Evolutionary conservation across 352 stramenopile genomes (phyloP).

Genomic region (Phytophthora boehmeriae): DNA sequence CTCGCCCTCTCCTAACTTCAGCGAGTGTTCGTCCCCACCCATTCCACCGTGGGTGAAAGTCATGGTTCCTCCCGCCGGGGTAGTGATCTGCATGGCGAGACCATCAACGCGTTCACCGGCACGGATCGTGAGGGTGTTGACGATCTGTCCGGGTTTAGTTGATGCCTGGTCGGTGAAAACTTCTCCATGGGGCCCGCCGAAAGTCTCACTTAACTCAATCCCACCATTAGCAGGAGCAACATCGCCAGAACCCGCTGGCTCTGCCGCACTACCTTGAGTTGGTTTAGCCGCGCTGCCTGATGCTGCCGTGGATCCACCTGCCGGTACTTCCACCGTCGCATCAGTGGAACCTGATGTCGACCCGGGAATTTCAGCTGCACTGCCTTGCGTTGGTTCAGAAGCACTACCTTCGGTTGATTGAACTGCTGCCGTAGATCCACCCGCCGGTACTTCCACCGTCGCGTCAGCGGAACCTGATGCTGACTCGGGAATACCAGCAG

Average conservation of each 20-base stretch:
- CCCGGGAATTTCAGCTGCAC: too few relatives aligned
- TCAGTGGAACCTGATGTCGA: too few relatives aligned
- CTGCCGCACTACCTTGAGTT: conserved; percentile 29
- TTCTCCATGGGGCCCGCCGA: conserved; percentile 10
- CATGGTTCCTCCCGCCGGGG: background rate
- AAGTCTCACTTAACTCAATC: conserved; percentile 11
- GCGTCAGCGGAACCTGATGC: too few relatives aligned
- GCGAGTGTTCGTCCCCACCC: conserved; percentile 5
- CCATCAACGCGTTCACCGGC: conserved; percentile 11
- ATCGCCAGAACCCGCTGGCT: too few relatives aligned
- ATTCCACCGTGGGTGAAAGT: conserved; percentile 11
- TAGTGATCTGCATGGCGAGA: conserved; percentile 5
- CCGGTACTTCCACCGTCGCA: too few relatives aligned
- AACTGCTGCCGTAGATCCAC: background rate
- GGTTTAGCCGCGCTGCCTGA: conserved; percentile 1
- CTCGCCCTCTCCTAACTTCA: background rate
- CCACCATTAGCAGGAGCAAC: background rate
- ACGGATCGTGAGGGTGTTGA: conserved; percentile 5
- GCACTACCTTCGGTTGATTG: background rate
- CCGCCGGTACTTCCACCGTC: too few relatives aligned
- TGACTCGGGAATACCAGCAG: conserved; percentile 44
- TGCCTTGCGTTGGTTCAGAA: too few relatives aligned
- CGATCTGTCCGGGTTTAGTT: conserved; percentile 6
- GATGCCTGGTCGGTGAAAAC: conserved; percentile 11
- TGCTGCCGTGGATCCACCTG: too few relatives aligned